Evolutionary conservation across 129 eudicot species (phyloP).

Genomic region (Flaveria ramosissima): DNA sequence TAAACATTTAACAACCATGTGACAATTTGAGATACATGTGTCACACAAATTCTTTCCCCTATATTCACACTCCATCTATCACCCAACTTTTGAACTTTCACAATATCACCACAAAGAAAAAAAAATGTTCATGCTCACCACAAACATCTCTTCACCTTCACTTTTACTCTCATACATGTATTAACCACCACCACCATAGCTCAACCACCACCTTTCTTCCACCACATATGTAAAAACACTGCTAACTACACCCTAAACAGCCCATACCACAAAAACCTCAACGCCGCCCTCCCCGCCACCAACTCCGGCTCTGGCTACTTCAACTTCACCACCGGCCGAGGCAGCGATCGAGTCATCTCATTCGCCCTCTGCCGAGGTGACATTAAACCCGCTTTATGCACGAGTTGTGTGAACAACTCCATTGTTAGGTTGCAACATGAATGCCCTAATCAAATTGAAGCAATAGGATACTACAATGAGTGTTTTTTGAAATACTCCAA

Average conservation of each 20-base stretch:
- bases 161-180: background rate
- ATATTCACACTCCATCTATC: too few relatives aligned
- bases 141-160: background rate
- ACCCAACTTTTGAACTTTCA: background rate
- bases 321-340: conserved; percentile 8
- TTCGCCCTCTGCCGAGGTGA: conserved; percentile 16
- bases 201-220: background rate
- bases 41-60: too few relatives aligned
- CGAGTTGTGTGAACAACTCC: background rate
- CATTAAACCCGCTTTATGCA: background rate
- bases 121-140: conserved; percentile 6
- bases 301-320: conserved; percentile 1
- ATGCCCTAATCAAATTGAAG: background rate
- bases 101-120: too few relatives aligned
- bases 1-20: too few relatives aligned
- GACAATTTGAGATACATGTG: too few relatives aligned
- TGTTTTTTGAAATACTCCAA: conserved; percentile 9
- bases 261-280: background rate
- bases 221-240: background rate
- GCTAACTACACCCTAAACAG: background rate
- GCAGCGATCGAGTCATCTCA: background rate
- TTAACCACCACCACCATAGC: background rate
- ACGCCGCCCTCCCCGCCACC: conserved; percentile 18
- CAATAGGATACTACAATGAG: background rate
- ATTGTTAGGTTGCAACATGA: background rate